Conservation (phyloP, 228 moss, liverwort and hornwort genomes). For the Sphagnum fallax region DNA sequence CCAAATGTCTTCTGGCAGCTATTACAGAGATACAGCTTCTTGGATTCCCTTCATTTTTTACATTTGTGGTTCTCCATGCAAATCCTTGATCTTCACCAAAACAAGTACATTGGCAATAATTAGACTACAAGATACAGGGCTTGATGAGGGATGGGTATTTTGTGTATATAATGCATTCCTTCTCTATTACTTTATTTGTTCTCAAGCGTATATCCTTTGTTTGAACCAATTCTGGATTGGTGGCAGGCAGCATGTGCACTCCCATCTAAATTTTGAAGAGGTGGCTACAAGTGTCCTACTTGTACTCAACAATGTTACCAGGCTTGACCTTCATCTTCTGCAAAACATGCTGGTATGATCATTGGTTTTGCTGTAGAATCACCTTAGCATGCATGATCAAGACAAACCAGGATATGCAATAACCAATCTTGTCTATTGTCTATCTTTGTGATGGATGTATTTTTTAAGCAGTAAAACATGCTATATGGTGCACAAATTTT, state of each 20-base stretch:
- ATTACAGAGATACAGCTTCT: conserved; percentile 16
- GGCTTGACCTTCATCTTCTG: conserved; percentile 25
- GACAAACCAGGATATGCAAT: too few relatives aligned
- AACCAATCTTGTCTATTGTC: too few relatives aligned
- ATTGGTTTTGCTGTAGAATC: not conserved
- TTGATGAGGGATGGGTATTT: not conserved
- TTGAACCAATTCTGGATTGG: not conserved
- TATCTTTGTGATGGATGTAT: too few relatives aligned
- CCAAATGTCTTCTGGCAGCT: conserved; percentile 16
- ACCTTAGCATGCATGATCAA: too few relatives aligned
- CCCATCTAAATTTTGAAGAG: conserved; percentile 26
- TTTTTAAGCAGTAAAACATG: too few relatives aligned
- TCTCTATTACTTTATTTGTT: not conserved
- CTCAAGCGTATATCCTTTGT: not conserved
- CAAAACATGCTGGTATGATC: conserved; percentile 32
- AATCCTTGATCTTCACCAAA: conserved; percentile 7
- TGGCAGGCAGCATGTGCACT: not conserved
- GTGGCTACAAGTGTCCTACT: conserved; percentile 13
- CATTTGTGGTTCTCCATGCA: conserved; percentile 12
- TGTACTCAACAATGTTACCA: conserved; percentile 28
- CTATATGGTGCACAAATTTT: too few relatives aligned
- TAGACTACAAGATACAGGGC: not conserved
- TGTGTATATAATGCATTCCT: not conserved
- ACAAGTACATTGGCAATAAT: conserved; percentile 3
- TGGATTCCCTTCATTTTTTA: conserved; percentile 22